phyloP scores from a whole-genome alignment of 331 rosid species.

The Arachis monticola region DNA sequence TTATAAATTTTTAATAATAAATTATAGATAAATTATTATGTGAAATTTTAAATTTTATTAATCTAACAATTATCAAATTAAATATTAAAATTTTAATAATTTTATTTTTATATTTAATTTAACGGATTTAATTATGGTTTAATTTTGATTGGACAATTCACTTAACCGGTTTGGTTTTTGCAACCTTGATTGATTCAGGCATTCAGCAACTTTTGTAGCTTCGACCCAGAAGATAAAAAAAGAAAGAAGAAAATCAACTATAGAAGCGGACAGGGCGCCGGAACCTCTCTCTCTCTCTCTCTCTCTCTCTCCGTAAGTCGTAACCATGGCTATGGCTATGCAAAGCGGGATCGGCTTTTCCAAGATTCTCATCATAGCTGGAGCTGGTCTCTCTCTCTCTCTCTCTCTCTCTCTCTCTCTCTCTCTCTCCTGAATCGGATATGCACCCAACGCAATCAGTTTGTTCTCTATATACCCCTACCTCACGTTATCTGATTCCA shows the following conservation, averaged over 20 bases:
- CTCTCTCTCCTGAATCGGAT: neutral
- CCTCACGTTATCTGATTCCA: conserved; percentile 29
- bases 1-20: too few species aligned
- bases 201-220: too few species aligned
- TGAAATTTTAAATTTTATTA: too few species aligned
- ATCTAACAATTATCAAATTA: too few species aligned
- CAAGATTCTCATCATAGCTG: conserved; percentile 70
- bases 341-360: conserved; percentile 73
- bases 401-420: conserved; percentile 38
- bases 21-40: too few species aligned
- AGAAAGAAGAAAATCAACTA: neutral
- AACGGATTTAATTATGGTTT: too few species aligned
- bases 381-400: conserved; percentile 59
- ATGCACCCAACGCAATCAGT: neutral
- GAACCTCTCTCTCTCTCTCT: conserved; percentile 19
- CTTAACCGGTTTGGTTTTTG: too few species aligned
- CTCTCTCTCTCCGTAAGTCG: neutral
- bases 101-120: too few species aligned
- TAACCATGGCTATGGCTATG: conserved; percentile 85
- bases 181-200: too few species aligned
- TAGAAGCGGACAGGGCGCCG: neutral
- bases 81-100: too few species aligned
- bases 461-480: neutral
- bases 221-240: too few species aligned
- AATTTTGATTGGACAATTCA: too few species aligned